These are phyloP conservation scores for Dryadomyces quercivorus DNA, from an alignment of 2,329 filamentous ascomycete genomes.

Conservation along the genomic window DNA sequence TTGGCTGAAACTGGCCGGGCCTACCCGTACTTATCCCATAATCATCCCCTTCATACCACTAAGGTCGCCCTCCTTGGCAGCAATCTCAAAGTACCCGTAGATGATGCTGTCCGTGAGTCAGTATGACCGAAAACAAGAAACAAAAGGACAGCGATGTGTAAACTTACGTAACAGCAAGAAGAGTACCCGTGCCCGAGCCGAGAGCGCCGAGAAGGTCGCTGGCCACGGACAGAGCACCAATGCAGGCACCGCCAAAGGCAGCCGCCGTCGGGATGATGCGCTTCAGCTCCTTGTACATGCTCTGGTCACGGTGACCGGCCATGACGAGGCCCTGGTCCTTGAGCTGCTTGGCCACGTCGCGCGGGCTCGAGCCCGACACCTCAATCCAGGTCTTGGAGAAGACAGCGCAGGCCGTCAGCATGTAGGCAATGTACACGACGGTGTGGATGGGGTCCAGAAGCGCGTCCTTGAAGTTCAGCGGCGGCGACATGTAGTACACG, in stretches of 20 bases:
- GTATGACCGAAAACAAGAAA: too few relatives aligned
- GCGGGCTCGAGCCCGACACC: conserved; percentile 92
- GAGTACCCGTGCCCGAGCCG: conserved; percentile 92
- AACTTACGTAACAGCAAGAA: conserved; percentile 97
- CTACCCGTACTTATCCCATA: conserved; percentile 42
- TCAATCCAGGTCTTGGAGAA: conserved; percentile 99
- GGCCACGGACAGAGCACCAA: conserved; percentile 90
- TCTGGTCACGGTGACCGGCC: conserved; percentile 98
- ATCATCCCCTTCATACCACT: conserved; percentile 66
- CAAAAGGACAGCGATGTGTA: too few relatives aligned
- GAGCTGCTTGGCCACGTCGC: conserved; percentile 97
- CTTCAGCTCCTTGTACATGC: conserved; percentile 99
- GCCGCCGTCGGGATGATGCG: conserved; percentile 96
- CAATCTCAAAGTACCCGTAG: conserved; percentile 99
- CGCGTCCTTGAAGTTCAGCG: conserved; percentile 93
- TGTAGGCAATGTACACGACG: conserved; percentile 88
- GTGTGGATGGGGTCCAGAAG: conserved; percentile 96
- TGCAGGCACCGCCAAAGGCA: conserved; percentile 97
- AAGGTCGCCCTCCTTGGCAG: conserved; percentile 95
- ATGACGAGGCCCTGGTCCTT: conserved; percentile 99
- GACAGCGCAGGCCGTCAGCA: conserved; percentile 84
- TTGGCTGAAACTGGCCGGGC: not conserved
- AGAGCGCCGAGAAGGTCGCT: conserved; percentile 93
- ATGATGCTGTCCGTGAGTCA: conserved; percentile 68
- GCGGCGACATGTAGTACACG: conserved; percentile 99